These are phyloP conservation scores for Penicillium oxalicum DNA, from an alignment of 2,329 filamentous ascomycete species.

Conservation along the genomic window DNA sequence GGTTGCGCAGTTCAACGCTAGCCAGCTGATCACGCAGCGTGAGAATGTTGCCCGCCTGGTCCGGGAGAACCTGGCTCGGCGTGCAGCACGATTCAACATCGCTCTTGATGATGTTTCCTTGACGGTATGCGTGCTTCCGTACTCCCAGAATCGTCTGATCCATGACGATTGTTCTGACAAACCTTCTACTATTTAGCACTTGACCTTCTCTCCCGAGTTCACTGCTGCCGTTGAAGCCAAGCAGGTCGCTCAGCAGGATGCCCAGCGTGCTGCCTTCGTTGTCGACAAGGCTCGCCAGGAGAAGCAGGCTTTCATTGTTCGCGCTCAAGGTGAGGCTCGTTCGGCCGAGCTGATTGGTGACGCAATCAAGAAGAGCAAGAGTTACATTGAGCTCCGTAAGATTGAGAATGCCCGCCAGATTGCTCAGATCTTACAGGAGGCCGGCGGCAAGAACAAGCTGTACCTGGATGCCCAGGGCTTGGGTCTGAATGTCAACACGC, in stretches of 20 bases:
- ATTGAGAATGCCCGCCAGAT: conserved; percentile 93
- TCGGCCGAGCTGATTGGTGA: conserved; percentile 97
- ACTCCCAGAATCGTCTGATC: neutral
- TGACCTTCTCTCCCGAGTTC: conserved; percentile 65
- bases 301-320: conserved; percentile 98
- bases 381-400: conserved; percentile 94
- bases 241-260: conserved; percentile 77
- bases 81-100: conserved; percentile 95
- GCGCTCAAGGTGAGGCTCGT: conserved; percentile 96
- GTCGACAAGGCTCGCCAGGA: conserved; percentile 99
- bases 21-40: conserved; percentile 96
- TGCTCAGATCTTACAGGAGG: conserved; percentile 80
- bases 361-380: conserved; percentile 98
- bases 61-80: conserved; percentile 81
- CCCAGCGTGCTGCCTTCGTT: conserved; percentile 91
- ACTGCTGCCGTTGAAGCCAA: conserved; percentile 65
- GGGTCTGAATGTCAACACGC: conserved; percentile 70
- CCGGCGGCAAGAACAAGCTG: conserved; percentile 82
- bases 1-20: conserved; percentile 97
- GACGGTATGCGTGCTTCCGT: conserved; percentile 56
- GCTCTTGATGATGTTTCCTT: conserved; percentile 94
- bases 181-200: conserved; percentile 44
- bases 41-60: conserved; percentile 91
- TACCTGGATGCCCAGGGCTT: conserved; percentile 87
- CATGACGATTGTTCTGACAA: conserved; percentile 3